Conservation (phyloP, 129 eudicot genomes). For the Saussurea involucrata region DNA sequence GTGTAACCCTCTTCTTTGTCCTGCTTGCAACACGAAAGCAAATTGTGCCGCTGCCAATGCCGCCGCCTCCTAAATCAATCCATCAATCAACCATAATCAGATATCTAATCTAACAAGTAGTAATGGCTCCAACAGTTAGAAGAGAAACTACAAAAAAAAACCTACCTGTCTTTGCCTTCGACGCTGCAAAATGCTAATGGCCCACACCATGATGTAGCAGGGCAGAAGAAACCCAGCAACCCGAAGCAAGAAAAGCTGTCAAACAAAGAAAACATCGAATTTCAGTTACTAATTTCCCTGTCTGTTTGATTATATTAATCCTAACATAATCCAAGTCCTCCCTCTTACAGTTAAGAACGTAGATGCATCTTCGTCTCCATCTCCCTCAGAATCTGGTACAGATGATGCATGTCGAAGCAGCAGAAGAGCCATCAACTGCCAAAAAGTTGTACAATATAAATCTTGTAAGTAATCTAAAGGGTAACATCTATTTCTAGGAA, state of each 20-base stretch:
- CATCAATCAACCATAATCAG: neutral
- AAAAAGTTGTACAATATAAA: neutral
- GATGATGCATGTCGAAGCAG: slow-evolving; percentile 76
- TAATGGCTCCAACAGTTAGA: neutral
- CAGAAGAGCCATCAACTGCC: slow-evolving; percentile 90
- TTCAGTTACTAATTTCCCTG: neutral
- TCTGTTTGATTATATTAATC: neutral
- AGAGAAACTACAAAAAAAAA: neutral
- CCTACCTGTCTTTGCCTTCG: slow-evolving; percentile 94
- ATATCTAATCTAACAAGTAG: too few relatives aligned
- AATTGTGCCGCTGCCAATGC: slow-evolving; percentile 80
- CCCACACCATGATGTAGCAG: slow-evolving; percentile 94
- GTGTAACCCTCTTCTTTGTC: slow-evolving; percentile 54
- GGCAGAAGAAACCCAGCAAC: slow-evolving; percentile 89
- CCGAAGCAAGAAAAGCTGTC: slow-evolving; percentile 89
- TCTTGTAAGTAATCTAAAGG: neutral
- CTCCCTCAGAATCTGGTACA: slow-evolving; percentile 61
- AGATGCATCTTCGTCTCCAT: slow-evolving; percentile 73
- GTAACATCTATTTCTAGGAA: neutral
- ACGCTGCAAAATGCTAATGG: slow-evolving; percentile 84
- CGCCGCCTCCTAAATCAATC: slow-evolving; percentile 65
- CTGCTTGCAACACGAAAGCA: slow-evolving; percentile 57
- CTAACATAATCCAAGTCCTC: slow-evolving; percentile 7
- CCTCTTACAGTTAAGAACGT: slow-evolving; percentile 79
- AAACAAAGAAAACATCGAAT: neutral